Evolutionary conservation across 371 early-diverging fungal genomes (phyloP), one percentile per base, ranked within the genome.

Genomic region (Mortierella sp.): DNA sequence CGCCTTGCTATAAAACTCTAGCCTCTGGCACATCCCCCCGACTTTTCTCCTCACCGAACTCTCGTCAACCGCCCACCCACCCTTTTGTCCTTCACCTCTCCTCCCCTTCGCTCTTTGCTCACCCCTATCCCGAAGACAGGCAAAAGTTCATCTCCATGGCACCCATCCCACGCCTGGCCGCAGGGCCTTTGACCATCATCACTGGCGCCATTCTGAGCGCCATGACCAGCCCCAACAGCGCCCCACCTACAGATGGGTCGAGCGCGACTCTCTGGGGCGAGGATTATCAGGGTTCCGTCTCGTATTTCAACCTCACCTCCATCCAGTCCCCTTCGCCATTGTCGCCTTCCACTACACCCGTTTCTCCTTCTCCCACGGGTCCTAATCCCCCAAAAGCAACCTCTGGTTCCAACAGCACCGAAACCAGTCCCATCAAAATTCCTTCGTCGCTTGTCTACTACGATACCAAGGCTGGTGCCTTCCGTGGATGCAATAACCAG

Each of bases 201-300:
- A 72, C 79, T 4, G 69, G 73, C 18, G 70, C 79, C 4, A 64
- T 77, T 45, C 55, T 77, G 26, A 30, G 66, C 50, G 72, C 79
- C 15, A 21, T 77, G 9, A 57, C 72, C 7, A 62, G 69, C 28
- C 73, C 79, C 46, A 51, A 64, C 47, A 72, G 72, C 58, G 4
- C 73, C 19, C 69, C 72, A 48, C 79, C 73, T 5, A 28, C 72
- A 7, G 48, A 72, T 26, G 79, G 79, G 37, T 46, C 58, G 0
- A 63, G 62, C 7, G 72, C 79, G 28, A 72, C 72, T 9, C 26
- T 69, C 11, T 77, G 72, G 72, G 73, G 60, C 14, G 60, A 69
- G 1, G 64, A 61, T 1, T 77, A 77, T 60, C 62, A 25, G 1
- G 79, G 79, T 14, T 55, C 72, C 12, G 73, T 72, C 43, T 72